These are phyloP conservation scores for Raddia guianensis DNA, from an alignment of 176 grass and related monocot species.

Conservation along the genomic window DNA sequence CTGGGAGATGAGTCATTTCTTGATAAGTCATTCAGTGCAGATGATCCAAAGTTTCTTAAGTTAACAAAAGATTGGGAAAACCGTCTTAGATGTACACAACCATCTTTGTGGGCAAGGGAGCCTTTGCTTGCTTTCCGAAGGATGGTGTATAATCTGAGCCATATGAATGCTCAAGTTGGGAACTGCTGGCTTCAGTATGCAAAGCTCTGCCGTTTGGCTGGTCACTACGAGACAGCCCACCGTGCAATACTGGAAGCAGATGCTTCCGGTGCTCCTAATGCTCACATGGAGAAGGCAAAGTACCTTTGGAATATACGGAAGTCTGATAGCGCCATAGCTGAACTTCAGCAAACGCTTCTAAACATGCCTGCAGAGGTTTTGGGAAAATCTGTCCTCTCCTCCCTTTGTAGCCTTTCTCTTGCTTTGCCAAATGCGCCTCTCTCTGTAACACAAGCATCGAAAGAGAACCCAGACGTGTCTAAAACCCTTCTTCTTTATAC, in stretches of 20 bases:
- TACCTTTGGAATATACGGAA: slow-evolving; percentile 89
- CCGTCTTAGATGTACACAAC: slow-evolving; percentile 83
- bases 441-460: slow-evolving; percentile 66
- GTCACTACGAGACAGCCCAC: slow-evolving; percentile 89
- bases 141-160: slow-evolving; percentile 77
- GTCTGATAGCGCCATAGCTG: slow-evolving; percentile 89
- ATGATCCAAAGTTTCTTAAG: slow-evolving; percentile 75
- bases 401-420: slow-evolving; percentile 83
- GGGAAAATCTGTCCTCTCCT: slow-evolving; percentile 65
- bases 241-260: slow-evolving; percentile 94
- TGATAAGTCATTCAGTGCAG: slow-evolving; percentile 63
- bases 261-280: slow-evolving; percentile 74
- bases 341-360: slow-evolving; percentile 89
- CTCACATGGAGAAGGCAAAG: slow-evolving; percentile 96
- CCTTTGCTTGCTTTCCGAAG: slow-evolving; percentile 91
- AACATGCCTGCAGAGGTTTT: slow-evolving; percentile 79
- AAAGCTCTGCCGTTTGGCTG: slow-evolving; percentile 87
- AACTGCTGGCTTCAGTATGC: slow-evolving; percentile 97
- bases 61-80: slow-evolving; percentile 92
- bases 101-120: slow-evolving; percentile 91
- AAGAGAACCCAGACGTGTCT: slow-evolving; percentile 81
- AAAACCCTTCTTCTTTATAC: slow-evolving; percentile 96
- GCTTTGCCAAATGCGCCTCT: slow-evolving; percentile 84
- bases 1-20: slow-evolving; percentile 80
- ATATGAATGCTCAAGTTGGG: slow-evolving; percentile 82